Evolutionary conservation across 2,329 filamentous ascomycete species (phyloP), one percentile per base, ranked within the genome.

Genomic region (Dothideomycetes sp.): DNA sequence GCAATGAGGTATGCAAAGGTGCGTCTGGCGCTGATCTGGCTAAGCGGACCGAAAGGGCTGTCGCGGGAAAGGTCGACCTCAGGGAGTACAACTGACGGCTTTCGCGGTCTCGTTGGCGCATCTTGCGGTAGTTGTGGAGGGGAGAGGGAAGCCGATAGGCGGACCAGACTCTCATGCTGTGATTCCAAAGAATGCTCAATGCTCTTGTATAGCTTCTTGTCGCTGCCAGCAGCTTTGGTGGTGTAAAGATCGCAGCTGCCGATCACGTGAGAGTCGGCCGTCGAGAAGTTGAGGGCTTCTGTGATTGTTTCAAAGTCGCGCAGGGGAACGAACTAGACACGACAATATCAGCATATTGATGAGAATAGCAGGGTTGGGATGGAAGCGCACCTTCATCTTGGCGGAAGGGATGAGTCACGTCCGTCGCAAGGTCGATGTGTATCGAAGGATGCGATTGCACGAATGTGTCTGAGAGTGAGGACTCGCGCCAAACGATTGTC

Each of bases 171-270:
- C 51, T 87, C 84, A 70, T 96, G 87, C 61, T 94, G 86, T 29
- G 84, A 83, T 60, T 93, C 87, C 43, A 98, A 76, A 19, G 84
- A 87, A 55, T 84, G 79, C 58, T 95, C 88, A 56, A 98, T 96
- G 57, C 81, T 84, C 64, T 88, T 93, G 70, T 95, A 95, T 7
- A 98, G 71, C 59, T 96, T 96, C 74, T 95, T 95, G 60, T 98
- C 91, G 47, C 81, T 81, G 34, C 88, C 87, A 40, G 89, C 87
- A 19, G 91, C 88, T 64, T 98, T 98, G 18, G 88, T 95, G 8
- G 89, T 96, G 69, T 95, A 98, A 14, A 96, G 73, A 61, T 98
- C 91, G 70, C 89, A 96, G 48, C 85, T 84, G 52, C 91, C 91
- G 19, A 87, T 81, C 45, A 98, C 83, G 51, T 89, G 84, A 57